A percentile compares a stretch with the other conserved stretches of the same genome.
These are phyloP conservation scores for Phytophthora pinifolia DNA, from an alignment of 352 stramenopile genomes.

Conservation along the genomic window DNA sequence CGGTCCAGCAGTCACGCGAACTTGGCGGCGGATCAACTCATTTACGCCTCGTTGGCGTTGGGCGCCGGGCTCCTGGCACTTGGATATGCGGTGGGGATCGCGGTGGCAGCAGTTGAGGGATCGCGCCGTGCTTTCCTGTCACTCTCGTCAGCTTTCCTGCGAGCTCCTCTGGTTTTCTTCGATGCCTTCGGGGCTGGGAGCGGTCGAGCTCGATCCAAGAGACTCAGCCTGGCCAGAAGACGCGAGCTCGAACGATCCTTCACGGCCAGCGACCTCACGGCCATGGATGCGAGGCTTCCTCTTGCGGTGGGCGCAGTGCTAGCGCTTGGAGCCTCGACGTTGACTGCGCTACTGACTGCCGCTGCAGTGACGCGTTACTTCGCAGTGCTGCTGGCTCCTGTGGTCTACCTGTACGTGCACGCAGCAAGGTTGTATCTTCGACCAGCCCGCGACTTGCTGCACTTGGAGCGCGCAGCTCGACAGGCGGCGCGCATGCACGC, in stretches of 20 bases:
- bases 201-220: conserved; percentile 29
- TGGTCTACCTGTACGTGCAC: conserved; percentile 85
- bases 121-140: conserved; percentile 83
- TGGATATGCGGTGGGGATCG: conserved; percentile 58
- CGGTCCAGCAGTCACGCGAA: conserved; percentile 52
- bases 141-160: conserved; percentile 83
- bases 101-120: conserved; percentile 52
- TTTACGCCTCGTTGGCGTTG: conserved; percentile 61
- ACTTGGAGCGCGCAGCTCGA: conserved; percentile 57
- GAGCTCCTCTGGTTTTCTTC: conserved; percentile 93
- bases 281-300: conserved; percentile 90
- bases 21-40: conserved; percentile 67
- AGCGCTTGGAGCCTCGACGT: conserved; percentile 77
- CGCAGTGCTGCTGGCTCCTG: conserved; percentile 79
- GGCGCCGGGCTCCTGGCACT: conserved; percentile 55
- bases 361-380: conserved; percentile 78
- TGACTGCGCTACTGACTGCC: conserved; percentile 85
- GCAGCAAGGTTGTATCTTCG: conserved; percentile 50
- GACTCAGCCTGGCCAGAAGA: conserved; percentile 32
- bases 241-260: conserved; percentile 67
- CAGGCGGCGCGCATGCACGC: conserved; percentile 55
- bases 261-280: conserved; percentile 92
- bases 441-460: conserved; percentile 65
- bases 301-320: conserved; percentile 61
- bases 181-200: conserved; percentile 80